These are phyloP conservation scores for Ziziphus jujuba DNA, from an alignment of 306 rosid species.

Conservation along the genomic window DNA sequence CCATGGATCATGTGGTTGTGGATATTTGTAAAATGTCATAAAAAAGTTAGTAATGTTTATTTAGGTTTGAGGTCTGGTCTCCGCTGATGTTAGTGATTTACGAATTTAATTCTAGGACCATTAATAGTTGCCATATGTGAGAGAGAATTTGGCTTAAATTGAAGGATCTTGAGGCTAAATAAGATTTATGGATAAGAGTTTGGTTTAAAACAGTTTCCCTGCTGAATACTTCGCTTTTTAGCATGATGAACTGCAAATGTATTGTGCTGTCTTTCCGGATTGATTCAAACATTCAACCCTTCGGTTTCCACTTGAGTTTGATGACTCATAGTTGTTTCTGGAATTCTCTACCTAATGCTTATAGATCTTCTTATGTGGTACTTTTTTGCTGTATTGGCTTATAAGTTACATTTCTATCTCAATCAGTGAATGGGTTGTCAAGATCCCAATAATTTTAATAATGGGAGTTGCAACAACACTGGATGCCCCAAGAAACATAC, in stretches of 20 bases:
- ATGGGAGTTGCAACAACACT: constrained; percentile 89
- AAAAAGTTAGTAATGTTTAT: no score
- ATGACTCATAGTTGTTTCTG: not conserved
- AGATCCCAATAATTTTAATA: constrained; percentile 74
- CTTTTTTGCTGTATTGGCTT: constrained; percentile 23
- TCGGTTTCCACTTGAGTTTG: not conserved
- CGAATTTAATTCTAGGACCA: no score
- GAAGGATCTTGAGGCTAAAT: no score
- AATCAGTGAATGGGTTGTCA: constrained; percentile 82
- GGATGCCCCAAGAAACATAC: constrained; percentile 62
- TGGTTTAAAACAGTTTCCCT: no score
- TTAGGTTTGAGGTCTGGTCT: no score
- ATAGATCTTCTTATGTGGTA: constrained; percentile 13
- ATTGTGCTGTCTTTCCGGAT: not conserved
- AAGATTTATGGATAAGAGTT: no score
- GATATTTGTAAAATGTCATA: not conserved
- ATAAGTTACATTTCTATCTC: constrained; percentile 22
- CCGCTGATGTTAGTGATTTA: no score
- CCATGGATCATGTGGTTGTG: not conserved
- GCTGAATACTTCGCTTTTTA: not conserved
- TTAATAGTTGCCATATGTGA: no score
- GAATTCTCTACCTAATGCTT: not conserved
- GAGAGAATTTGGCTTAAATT: no score
- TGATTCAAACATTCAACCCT: not conserved
- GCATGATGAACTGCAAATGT: not conserved